Base-by-base conservation (phyloP, 2,329 filamentous ascomycete genomes). In the Aquanectria penicillioides region DNA sequence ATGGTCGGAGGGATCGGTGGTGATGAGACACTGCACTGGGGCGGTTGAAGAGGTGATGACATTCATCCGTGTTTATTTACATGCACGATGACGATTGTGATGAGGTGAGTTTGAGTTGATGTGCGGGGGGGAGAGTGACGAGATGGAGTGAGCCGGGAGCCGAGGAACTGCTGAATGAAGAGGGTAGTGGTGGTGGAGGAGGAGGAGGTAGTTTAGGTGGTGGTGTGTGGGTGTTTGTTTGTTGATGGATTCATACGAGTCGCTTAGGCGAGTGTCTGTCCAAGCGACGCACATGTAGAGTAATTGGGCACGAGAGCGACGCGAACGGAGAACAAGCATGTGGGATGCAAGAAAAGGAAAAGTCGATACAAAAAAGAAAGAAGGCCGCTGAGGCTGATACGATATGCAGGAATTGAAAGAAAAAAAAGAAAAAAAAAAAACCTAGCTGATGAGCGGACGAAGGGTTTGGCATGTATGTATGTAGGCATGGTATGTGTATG, bases 1-100 rank as follows among this genome's bases (percentile, higher is more conserved):
- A 43, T 44, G 36, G 22, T n/a, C 22, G 43, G 56, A 57, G 50
- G 46, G 49, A 49, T 28, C 40, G 29, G 43, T 29, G 17, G 29
- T 37, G 54, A 46, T 37, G 31, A 38, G 40, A 38, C 33, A 17
- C n/a, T n/a, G n/a, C n/a, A n/a, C n/a, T n/a, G n/a, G n/a, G n/a
- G n/a, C n/a, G n/a, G n/a, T n/a, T 9, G 22, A 29, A 31, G 41
- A 43, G 33, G 34, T 28, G n/a, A 34, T 52, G 49, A 33, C 41
- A 28, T 37, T 7, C 15, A 28, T 33, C 12, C 12, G 15, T 49
- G 38, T 36, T 34, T n/a, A 34, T 7, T 6, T 34, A n/a, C 31
- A n/a, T 9, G 12, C 11, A 34, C 31, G 31, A n/a, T 34, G 31
- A 34, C 13, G 31, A 34, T 34, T 10, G 31, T n/a, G 31, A n/a